Evolutionary conservation across 345 rosid species (phyloP).

Genomic region (Firmiana major): DNA sequence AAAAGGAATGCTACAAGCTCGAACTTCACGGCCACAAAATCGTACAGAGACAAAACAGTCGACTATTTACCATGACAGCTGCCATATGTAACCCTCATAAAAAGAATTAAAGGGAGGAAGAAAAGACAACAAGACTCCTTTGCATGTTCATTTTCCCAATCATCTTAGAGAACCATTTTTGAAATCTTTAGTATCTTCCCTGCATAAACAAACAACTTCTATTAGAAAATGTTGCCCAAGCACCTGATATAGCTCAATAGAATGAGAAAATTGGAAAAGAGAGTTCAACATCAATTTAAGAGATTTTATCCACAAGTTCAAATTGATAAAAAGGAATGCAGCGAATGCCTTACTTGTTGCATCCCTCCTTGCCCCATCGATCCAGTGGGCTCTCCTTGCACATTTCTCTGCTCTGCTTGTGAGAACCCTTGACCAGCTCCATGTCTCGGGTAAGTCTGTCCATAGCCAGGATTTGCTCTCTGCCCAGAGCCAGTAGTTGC

Average conservation of each 20-base stretch:
- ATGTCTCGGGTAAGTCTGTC: slow-evolving; percentile 24
- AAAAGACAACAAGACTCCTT: background rate
- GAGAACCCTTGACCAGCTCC: slow-evolving; percentile 28
- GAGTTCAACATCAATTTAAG: background rate
- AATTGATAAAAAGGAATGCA: slow-evolving; percentile 4
- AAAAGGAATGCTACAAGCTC: background rate
- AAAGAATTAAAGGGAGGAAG: background rate
- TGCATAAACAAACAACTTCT: slow-evolving; percentile 21
- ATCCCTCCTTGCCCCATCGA: slow-evolving; percentile 38
- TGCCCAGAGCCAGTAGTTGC: slow-evolving; percentile 28
- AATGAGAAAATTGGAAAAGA: background rate
- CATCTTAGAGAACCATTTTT: background rate
- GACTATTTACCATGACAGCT: slow-evolving; percentile 14
- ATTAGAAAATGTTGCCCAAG: background rate
- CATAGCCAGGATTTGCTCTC: slow-evolving; percentile 24
- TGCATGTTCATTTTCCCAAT: background rate
- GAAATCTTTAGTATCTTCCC: slow-evolving; percentile 28
- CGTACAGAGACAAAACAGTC: background rate
- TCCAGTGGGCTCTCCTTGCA: slow-evolving; percentile 39
- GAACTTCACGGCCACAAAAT: background rate
- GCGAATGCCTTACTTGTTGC: slow-evolving; percentile 34
- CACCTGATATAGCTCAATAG: background rate
- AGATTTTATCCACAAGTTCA: background rate
- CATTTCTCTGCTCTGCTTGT: slow-evolving; percentile 36
- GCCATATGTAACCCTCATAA: background rate